Base-by-base conservation (phyloP, 192 early-diverging fungal species). In the Rhizophlyctis rosea region DNA sequence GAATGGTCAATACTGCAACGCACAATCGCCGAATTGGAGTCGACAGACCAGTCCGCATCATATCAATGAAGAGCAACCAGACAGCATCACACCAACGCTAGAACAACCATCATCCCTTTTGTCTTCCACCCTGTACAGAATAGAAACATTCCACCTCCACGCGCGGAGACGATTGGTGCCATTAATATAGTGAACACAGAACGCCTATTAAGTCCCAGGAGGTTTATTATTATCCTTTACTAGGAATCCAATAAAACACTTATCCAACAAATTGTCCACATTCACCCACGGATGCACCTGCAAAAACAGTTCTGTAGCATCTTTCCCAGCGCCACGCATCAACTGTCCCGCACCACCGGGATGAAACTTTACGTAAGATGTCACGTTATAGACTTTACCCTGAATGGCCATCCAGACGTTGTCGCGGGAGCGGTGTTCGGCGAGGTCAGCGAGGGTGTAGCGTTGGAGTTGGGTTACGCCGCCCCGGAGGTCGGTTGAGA, bases 221-320 rank as follows among this genome's bases (percentile, higher is more conserved):
- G n/a, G n/a, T n/a, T n/a, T n/a, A n/a, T n/a, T n/a, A n/a, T 44
- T 44, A 7, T 44, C 39, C 39, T 44, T 44, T 44, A 81, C 70
- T 33, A 81, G 60, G 57, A 74, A 81, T 3, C 77, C 79, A 9
- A 84, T 85, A 13, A 89, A 65, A 52, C 94, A 96, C 51, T 84
- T 81, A 50, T 93, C 90, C 27, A 96, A 76, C 75, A 96, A 81
- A 23, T 73, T 81, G n/a, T 96, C 93, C 24, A 86, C 76, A 67
- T 98, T 98, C 23, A 98, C 94, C 96, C 96, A 98, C 53, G 88
- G 77, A 74, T 98, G 96, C 11, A 88, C 92, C 48, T 86, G 79
- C 62, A 77, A 64, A 61, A 96, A 95, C 47, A 96, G 73, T 70
- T 87, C 82, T 4, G 96, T 93, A 3, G 90, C 92, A 54, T 98